These are phyloP conservation scores for Angomonas desouzai DNA, from an alignment of 208 protist genomes.

Conservation along the genomic window DNA sequence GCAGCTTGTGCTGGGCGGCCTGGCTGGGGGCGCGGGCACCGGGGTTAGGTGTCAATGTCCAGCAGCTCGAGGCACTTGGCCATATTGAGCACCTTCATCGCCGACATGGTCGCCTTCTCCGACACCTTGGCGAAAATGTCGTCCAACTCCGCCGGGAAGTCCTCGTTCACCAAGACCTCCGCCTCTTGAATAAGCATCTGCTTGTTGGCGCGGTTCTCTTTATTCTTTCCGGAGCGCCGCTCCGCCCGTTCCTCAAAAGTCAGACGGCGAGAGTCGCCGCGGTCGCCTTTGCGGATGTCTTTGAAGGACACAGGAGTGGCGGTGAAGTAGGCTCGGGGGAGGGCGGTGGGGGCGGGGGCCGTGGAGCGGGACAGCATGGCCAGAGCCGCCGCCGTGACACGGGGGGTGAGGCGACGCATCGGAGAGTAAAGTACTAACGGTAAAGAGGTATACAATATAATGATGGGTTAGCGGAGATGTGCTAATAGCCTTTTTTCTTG, in stretches of 20 bases:
- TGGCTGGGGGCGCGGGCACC: constrained; percentile 32
- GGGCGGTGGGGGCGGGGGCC: background rate
- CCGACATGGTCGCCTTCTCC: constrained; percentile 73
- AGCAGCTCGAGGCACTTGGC: constrained; percentile 81
- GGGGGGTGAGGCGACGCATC: background rate
- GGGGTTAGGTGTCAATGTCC: constrained; percentile 54
- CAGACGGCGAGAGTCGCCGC: constrained; percentile 65
- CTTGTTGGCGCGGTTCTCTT: constrained; percentile 46
- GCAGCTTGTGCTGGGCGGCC: constrained; percentile 19
- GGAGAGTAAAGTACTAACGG: no score
- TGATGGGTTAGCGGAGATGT: no score
- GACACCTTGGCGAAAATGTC: constrained; percentile 45
- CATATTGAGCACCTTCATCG: constrained; percentile 88
- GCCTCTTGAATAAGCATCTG: constrained; percentile 73
- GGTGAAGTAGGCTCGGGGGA: constrained; percentile 12
- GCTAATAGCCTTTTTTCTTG: background rate
- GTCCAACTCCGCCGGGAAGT: constrained; percentile 77
- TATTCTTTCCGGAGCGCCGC: constrained; percentile 67
- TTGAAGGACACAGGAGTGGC: constrained; percentile 30
- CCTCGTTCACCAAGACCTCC: constrained; percentile 51
- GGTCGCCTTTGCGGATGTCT: constrained; percentile 64
- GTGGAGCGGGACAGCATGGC: constrained; percentile 1
- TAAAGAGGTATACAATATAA: no score
- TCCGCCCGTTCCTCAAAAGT: constrained; percentile 84
- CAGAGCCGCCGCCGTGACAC: constrained; percentile 6